Evolutionary conservation across 805 yeast species (phyloP), one percentile per base, ranked within the genome.

Genomic region (Ogataea corticis): DNA sequence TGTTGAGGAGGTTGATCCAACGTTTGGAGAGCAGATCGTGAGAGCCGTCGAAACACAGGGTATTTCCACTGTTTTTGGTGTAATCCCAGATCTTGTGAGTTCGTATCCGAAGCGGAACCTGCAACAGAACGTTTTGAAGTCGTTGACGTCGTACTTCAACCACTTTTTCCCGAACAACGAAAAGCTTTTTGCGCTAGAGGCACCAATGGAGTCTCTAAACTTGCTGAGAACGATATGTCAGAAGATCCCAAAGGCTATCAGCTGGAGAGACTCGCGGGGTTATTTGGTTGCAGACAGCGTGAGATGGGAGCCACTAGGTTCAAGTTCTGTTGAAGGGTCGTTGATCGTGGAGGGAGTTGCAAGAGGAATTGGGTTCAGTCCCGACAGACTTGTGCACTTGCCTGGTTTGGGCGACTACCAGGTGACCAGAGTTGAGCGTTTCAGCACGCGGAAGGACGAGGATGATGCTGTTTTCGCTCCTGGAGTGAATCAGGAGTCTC

Each of bases 211-310:
- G 52, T 75, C 86, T n/a, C 54, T 75, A 15, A 87, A 85, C 57
- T 82, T 87, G 35, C 72, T 86, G 33, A 79, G 99, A 63, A 71
- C 74, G 3, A 58, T 94, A 19, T 86, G 96, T 60, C 97, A 92
- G 59, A 87, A 83, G 67, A 79, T 83, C 57, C 99, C 99, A 21
- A 83, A 82, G 59, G 80, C 87, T 1, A 73, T 95, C 38, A 79
- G 79, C 18, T 94, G 99, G 98, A 83, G 98, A 68, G 97, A 92
- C 56, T 69, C 82, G n/a, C 75, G 99, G 61, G 92, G 96, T 7
- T 94, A 90, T 68, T 42, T 94, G 42, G 75, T 94, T 9, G 91
- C 95, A 1, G 95, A 90, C 54, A 59, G 66, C 3, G 72, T 86
- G 0, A 54, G 63, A 17, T 77, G 77, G 72, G 63, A 68, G 14